These are phyloP conservation scores for Brettanomyces anomalus DNA, from an alignment of 805 yeast species.

Conservation along the genomic window DNA sequence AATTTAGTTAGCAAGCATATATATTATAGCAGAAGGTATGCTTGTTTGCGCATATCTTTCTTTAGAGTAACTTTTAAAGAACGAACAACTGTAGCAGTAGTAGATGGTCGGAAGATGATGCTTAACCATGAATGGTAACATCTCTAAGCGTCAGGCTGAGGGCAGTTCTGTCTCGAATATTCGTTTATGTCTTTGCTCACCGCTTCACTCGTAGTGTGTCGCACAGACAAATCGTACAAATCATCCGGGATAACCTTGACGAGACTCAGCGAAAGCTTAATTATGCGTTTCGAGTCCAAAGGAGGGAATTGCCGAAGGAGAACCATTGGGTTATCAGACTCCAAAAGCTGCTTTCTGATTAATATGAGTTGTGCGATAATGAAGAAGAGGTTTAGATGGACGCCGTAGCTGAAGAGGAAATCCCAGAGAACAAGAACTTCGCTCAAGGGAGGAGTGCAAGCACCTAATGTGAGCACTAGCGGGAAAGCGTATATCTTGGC, in stretches of 20 bases:
- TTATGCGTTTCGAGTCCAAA: conserved; percentile 63
- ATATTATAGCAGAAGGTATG: too few relatives aligned
- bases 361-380: conserved; percentile 75
- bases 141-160: too few relatives aligned
- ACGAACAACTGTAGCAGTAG: too few relatives aligned
- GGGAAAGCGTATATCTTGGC: conserved; percentile 86
- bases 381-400: conserved; percentile 77
- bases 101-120: too few relatives aligned
- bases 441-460: conserved; percentile 77
- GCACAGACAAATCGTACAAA: conserved; percentile 51
- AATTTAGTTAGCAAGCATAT: neutral
- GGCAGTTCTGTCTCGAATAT: conserved; percentile 7
- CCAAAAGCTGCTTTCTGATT: conserved; percentile 54
- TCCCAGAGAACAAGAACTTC: conserved; percentile 83
- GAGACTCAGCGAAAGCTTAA: conserved; percentile 71
- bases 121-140: too few relatives aligned
- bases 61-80: too few relatives aligned
- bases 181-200: conserved; percentile 21
- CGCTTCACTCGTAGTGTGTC: conserved; percentile 51
- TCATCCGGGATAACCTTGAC: conserved; percentile 63
- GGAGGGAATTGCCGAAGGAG: conserved; percentile 64
- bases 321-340: conserved; percentile 62
- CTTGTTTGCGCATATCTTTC: too few relatives aligned
- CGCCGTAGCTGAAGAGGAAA: conserved; percentile 82
- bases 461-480: conserved; percentile 72